Percentiles rank a stretch among this genome's conserved stretches.
Evolutionary conservation across 2,329 filamentous ascomycete genomes (phyloP).

Genomic region (Pyrenophora graminea): DNA sequence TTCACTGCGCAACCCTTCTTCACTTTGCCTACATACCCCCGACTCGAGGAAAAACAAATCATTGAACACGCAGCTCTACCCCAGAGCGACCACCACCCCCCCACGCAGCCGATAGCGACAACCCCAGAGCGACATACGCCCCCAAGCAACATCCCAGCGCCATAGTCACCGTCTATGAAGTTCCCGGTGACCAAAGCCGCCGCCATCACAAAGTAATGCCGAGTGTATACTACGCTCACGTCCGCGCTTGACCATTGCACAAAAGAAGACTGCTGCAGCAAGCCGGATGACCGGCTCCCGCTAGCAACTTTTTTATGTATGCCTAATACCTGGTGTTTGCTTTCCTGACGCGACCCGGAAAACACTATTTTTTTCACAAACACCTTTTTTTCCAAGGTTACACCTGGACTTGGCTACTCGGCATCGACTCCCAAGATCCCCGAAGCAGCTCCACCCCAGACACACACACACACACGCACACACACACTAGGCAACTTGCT

Average conservation of each 20-base stretch:
- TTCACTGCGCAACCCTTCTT: conserved; percentile 1
- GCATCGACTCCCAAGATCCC: not conserved
- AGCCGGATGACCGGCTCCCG: conserved; percentile 5
- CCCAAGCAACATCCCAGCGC: conserved; percentile 12
- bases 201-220: conserved; percentile 8
- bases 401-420: too few species aligned
- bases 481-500: not conserved
- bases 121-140: conserved; percentile 4
- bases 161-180: conserved; percentile 3
- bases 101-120: not conserved
- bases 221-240: conserved; percentile 7
- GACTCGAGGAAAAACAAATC: too few species aligned
- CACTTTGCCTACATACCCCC: not conserved
- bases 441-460: not conserved
- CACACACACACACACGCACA: not conserved
- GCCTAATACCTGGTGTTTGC: conserved; percentile 1
- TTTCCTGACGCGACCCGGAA: not conserved
- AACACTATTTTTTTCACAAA: too few species aligned
- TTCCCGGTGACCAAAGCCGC: conserved; percentile 1
- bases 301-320: not conserved
- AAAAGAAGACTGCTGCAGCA: conserved; percentile 2
- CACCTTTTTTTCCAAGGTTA: too few species aligned
- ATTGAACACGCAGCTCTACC: not conserved
- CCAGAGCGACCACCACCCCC: conserved; percentile 2
- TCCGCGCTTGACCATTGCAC: not conserved